These are phyloP conservation scores for Xylariaceae sp. DNA, from an alignment of 2,329 filamentous ascomycete species.

Conservation along the genomic window DNA sequence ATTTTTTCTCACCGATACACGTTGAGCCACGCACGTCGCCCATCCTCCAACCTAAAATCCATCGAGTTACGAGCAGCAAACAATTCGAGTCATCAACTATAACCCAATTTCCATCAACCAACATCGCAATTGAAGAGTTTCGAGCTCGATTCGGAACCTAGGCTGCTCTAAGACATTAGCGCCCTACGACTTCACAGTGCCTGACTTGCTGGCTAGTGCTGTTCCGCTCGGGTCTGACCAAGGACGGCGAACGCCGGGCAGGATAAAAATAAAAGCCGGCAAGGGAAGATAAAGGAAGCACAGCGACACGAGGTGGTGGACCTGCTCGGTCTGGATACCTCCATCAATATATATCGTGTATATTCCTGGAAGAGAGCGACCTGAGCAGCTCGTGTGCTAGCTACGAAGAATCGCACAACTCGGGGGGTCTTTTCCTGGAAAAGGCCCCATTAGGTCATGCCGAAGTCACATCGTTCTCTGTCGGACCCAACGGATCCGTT, in stretches of 20 bases:
- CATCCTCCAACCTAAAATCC: constrained; percentile 13
- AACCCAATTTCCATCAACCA: constrained; percentile 4
- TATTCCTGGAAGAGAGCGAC: not conserved
- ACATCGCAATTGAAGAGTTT: constrained; percentile 4
- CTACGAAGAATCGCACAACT: constrained; percentile 6
- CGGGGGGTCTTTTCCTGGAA: not conserved
- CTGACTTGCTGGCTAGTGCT: not conserved
- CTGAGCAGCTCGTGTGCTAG: not conserved
- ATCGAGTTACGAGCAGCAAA: constrained; percentile 12
- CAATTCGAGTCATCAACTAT: constrained; percentile 7
- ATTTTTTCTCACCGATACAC: not conserved
- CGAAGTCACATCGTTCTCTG: constrained; percentile 24
- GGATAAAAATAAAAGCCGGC: too few species aligned
- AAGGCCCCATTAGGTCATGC: constrained; percentile 23
- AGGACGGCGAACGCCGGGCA: too few species aligned
- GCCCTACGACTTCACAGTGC: not conserved
- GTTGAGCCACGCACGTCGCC: not conserved
- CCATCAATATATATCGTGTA: not conserved
- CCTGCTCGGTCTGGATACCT: not conserved
- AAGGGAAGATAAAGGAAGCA: too few species aligned
- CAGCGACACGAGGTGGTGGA: not conserved
- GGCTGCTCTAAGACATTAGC: not conserved
- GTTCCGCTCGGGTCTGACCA: not conserved
- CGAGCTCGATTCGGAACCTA: not conserved
- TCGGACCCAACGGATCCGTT: constrained; percentile 35